phyloP scores from a whole-genome alignment of 495 filamentous ascomycete species.

The Cercophora samala region DNA sequence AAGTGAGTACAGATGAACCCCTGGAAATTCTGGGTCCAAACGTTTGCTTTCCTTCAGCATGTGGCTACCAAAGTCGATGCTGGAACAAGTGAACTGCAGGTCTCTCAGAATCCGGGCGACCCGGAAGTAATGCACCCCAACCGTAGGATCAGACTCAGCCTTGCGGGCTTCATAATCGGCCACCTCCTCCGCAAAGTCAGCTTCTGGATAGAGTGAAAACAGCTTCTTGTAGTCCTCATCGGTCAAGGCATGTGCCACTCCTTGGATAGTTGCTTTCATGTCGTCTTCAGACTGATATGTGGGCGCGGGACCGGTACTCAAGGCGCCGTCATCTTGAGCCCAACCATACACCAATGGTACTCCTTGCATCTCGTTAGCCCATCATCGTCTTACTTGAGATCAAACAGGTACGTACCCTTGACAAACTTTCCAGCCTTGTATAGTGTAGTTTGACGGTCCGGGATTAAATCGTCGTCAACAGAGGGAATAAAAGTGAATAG shows the following conservation, averaged over 20 bases:
- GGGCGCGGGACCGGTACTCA: conserved; percentile 21
- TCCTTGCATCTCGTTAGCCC: conserved; percentile 13
- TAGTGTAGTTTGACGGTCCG: conserved; percentile 22
- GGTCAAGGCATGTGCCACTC: conserved; percentile 20
- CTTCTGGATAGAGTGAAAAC: conserved; percentile 25
- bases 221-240: conserved; percentile 21
- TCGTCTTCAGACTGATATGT: conserved; percentile 19
- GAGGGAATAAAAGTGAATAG: conserved; percentile 32
- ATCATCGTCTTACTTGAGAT: background rate
- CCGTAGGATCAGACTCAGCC: conserved; percentile 19
- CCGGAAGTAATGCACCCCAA: conserved; percentile 31
- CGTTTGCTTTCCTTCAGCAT: conserved; percentile 18
- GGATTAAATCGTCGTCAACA: conserved; percentile 33
- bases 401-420: conserved; percentile 16
- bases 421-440: conserved; percentile 28
- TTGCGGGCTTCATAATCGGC: conserved; percentile 22
- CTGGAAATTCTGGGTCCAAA: conserved; percentile 4
- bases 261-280: conserved; percentile 21
- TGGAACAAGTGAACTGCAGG: conserved; percentile 34
- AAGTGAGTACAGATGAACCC: conserved; percentile 26
- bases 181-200: conserved; percentile 25
- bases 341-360: conserved; percentile 34
- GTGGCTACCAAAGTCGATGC: conserved; percentile 29
- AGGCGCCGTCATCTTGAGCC: conserved; percentile 33
- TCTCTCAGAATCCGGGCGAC: conserved; percentile 31